Conservation (phyloP, 2,329 filamentous ascomycete species). For the Pyrenophora seminiperda region DNA sequence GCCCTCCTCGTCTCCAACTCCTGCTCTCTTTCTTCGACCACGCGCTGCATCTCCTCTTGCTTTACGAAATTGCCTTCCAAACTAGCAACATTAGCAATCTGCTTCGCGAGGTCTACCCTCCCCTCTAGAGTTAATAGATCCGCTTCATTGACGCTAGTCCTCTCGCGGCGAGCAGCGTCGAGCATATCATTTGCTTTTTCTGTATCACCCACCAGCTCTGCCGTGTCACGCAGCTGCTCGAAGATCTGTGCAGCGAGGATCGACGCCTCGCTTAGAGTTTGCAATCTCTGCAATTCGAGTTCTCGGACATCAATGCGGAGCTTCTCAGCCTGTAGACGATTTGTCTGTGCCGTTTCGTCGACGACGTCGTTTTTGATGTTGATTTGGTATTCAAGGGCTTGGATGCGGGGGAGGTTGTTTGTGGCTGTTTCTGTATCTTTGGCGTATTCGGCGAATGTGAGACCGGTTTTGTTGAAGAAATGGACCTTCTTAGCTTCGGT, state of each 20-base stretch:
- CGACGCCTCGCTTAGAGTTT: conserved; percentile 22
- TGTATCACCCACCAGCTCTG: conserved; percentile 14
- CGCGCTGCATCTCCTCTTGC: conserved; percentile 16
- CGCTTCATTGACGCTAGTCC: conserved; percentile 20
- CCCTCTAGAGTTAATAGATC: conserved; percentile 20
- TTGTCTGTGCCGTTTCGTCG: conserved; percentile 15
- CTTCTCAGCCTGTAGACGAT: conserved; percentile 15
- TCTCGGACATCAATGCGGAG: conserved; percentile 21
- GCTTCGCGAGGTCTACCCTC: conserved; percentile 20
- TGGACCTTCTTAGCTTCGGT: conserved; percentile 38
- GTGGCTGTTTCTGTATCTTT: not conserved
- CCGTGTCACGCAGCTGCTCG: conserved; percentile 31
- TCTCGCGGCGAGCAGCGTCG: conserved; percentile 20
- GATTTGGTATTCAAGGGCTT: conserved; percentile 28
- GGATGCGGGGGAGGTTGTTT: conserved; percentile 21
- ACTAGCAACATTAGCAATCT: conserved; percentile 15
- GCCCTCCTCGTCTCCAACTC: conserved; percentile 16
- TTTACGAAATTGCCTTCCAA: conserved; percentile 14
- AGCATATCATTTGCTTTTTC: conserved; percentile 15
- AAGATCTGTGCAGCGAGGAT: conserved; percentile 30
- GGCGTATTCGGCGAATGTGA: conserved; percentile 25
- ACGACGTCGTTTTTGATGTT: conserved; percentile 23
- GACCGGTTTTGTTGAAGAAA: conserved; percentile 26
- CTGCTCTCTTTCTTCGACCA: conserved; percentile 12
- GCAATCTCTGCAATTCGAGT: conserved; percentile 25